Evolutionary conservation across 2,329 filamentous ascomycete genomes (phyloP), one percentile per base, ranked within the genome.

Genomic region (Trichoderma sp.): DNA sequence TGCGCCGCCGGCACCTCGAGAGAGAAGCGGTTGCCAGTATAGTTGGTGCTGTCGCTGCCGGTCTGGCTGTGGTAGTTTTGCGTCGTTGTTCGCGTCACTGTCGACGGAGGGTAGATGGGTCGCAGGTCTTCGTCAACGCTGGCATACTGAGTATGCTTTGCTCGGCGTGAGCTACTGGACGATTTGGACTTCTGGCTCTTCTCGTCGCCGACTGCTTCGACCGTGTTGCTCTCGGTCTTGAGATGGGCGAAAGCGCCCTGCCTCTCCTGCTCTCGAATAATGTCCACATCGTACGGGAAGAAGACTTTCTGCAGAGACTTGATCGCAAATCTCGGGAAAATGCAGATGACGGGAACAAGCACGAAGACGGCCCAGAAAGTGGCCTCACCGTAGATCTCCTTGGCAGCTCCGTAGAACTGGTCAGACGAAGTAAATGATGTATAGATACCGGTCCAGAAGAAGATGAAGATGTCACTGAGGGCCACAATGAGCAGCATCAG

Each of bases 361-460:
- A 95, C 83, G 65, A 92, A 88, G 57, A 92, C 84, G 19, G 92
- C 89, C 95, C 95, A 99, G 82, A 97, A 99, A 1, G 89, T 89
- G 52, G 94, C 83, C 69, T 92, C 85, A 32, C 88, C 87, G 72
- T 97, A 98, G 10, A 96, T 88, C 79, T 98, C 88, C 1, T 86
- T 80, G 5, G 89, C 94, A 2, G 92, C 87, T 71, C 90, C 84
- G 81, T 94, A 97, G 79, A 98, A 89, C 35, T 78, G 80, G 5
- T 74, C 79, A 0, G 86, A 80, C 61, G 79, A 83, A 6, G 80
- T 82, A 45, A 81, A 81, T 4, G 84, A 78, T 0, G 86, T 86
- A 80, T 96, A 99, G 42, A 97, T 86, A 34, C 93, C 95, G 6
- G 95, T 97, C 93, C 95, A 98, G 82, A 97, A 91, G 84, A 93